phyloP scores from a whole-genome alignment of 1,284 basidiomycete genomes.

The Sanguinoderma infundibulare region DNA sequence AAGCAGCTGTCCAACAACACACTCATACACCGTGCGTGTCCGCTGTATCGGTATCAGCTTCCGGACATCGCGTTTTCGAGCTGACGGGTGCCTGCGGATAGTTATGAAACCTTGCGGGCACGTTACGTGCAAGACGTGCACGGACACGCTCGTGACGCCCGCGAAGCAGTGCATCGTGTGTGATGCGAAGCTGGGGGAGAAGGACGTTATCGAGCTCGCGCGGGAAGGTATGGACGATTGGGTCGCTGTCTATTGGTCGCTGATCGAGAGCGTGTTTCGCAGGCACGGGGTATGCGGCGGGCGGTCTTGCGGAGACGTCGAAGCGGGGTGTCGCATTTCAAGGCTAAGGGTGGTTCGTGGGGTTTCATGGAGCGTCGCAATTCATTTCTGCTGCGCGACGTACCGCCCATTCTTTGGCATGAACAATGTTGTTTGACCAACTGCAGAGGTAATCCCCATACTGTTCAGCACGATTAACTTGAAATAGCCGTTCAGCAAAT shows the following conservation, averaged over 20 bases:
- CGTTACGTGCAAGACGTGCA: constrained; percentile 86
- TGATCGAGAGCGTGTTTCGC: not conserved
- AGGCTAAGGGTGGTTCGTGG: constrained; percentile 48
- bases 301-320: constrained; percentile 86
- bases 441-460: not conserved
- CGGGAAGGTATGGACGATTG: constrained; percentile 68
- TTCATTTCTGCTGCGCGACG: not conserved
- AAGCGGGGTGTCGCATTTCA: constrained; percentile 80
- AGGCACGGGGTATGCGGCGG: constrained; percentile 91
- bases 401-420: too few species aligned
- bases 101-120: constrained; percentile 84
- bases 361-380: too few species aligned
- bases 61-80: not conserved
- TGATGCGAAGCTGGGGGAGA: constrained; percentile 63
- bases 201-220: constrained; percentile 76
- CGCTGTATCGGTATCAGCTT: not conserved
- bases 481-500: too few species aligned
- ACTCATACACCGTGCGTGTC: constrained; percentile 66
- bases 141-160: constrained; percentile 79
- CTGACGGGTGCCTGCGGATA: constrained; percentile 33
- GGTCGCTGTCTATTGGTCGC: constrained; percentile 7
- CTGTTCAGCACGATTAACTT: too few species aligned
- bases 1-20: constrained; percentile 82
- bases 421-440: not conserved
- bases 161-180: constrained; percentile 83